Percentiles rank a stretch among this genome's conserved stretches.
phyloP scores from a whole-genome alignment of 257 asterid species.

The Solanum neorickii region DNA sequence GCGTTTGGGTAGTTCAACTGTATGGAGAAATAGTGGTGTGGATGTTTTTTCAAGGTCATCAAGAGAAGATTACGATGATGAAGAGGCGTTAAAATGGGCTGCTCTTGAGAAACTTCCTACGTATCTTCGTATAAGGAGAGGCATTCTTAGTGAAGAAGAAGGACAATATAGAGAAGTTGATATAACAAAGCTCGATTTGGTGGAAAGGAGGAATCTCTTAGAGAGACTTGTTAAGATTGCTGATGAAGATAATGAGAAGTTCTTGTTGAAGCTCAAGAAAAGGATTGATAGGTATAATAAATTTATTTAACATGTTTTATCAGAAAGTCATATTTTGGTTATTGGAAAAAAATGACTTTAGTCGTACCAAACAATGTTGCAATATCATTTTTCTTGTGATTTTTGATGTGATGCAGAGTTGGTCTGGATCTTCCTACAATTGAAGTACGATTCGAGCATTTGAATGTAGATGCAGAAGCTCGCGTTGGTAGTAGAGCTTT shows the following conservation, averaged over 20 bases:
- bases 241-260: conserved; percentile 80
- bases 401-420: conserved; percentile 38
- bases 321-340: background rate
- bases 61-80: conserved; percentile 53
- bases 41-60: conserved; percentile 60
- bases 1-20: conserved; percentile 48
- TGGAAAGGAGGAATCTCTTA: conserved; percentile 49
- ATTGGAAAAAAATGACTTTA: background rate
- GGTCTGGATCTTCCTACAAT: conserved; percentile 69
- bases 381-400: background rate
- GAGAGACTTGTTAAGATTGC: conserved; percentile 57
- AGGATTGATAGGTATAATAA: conserved; percentile 45
- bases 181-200: conserved; percentile 43
- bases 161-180: conserved; percentile 55
- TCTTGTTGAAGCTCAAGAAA: conserved; percentile 52
- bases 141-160: conserved; percentile 40
- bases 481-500: conserved; percentile 75
- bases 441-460: conserved; percentile 74
- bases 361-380: background rate
- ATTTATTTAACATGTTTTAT: background rate
- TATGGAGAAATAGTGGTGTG: conserved; percentile 67
- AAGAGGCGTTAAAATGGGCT: conserved; percentile 88
- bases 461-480: conserved; percentile 74
- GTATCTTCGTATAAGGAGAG: conserved; percentile 51
- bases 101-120: conserved; percentile 81